Evolutionary conservation across 1,284 basidiomycete genomes (phyloP), one percentile per base, ranked within the genome.

Genomic region (Apiotrichum sp.): DNA sequence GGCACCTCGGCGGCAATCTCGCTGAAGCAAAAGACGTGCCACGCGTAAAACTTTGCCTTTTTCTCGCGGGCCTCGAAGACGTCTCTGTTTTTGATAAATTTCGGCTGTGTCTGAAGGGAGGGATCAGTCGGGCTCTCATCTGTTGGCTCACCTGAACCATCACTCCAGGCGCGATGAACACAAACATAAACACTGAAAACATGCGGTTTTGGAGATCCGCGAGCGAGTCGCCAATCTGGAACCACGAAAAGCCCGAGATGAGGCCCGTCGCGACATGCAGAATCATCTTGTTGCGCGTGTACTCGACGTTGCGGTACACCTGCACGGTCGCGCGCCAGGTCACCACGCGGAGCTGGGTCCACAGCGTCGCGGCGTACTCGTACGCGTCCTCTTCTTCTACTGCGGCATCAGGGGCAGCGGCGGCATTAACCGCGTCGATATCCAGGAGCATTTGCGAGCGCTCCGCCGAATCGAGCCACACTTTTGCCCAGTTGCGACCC

Each of bases 401-500:
- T 1, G 32, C 34, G n/a, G 31, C 16, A n/a, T 47, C 72, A 55
- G 38, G 66, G 1, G 34, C 41, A 3, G 50, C 40, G 11, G 29
- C 38, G 10, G 11, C 14, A 31, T 70, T 68, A 47, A 78, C 67
- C 9, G 65, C 53, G 31, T 78, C 77, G 36, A 81, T 69, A 58
- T 80, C 72, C 9, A 65, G 52, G 34, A 72, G 65, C 31, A 77
- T 65, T 8, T 56, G 56, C 47, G 70, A 66, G 52, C 71, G 68
- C 56, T 80, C 75, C 3, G 74, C 59, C 39, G 70, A 80, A 58
- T 74, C 77, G 31, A 81, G 70, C 86, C 86, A 88, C 11, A 87
- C 74, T 51, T 86, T 80, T 44, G 83, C 82, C 87, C 87, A 89
- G 62, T 89, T 85, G 6, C 3, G 0, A 35, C 81, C 65, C 33